A percentile compares a stretch with the other conserved stretches of the same genome.
phyloP scores from a whole-genome alignment of 495 filamentous ascomycete species.

The Chaetomidium leptoderma region DNA sequence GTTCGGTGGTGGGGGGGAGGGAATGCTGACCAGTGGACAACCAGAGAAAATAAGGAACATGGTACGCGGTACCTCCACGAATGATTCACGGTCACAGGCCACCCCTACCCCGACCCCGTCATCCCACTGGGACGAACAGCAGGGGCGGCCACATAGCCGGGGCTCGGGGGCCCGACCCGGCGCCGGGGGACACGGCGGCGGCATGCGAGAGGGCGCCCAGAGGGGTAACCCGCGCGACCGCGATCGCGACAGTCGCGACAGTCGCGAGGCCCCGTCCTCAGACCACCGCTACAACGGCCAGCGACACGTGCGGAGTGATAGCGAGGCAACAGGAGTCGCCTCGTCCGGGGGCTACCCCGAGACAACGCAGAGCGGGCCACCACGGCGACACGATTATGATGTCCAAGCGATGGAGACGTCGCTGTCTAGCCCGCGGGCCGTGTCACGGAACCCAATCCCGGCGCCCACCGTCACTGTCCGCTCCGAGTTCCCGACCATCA shows the following conservation, averaged over 20 bases:
- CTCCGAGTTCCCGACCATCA: conserved; percentile 95
- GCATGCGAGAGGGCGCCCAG: conserved; percentile 11
- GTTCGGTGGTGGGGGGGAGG: too few relatives aligned
- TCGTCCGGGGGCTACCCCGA: conserved; percentile 76
- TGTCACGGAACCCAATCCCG: conserved; percentile 85
- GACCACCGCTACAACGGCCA: conserved; percentile 59
- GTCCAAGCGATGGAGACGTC: conserved; percentile 93
- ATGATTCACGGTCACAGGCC: conserved; percentile 54
- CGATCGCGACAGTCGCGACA: conserved; percentile 48
- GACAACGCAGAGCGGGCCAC: conserved; percentile 51
- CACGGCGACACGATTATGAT: conserved; percentile 87
- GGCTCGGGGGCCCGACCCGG: conserved; percentile 42
- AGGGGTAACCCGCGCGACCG: conserved; percentile 41
- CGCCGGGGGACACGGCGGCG: conserved; percentile 29
- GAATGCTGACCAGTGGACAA: conserved; percentile 19
- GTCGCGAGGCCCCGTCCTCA: conserved; percentile 53
- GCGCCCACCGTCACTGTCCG: conserved; percentile 86
- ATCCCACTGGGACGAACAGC: conserved; percentile 51
- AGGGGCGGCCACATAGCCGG: conserved; percentile 45
- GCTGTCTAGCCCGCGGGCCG: conserved; percentile 65
- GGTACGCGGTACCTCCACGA: conserved; percentile 76
- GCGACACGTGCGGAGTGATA: conserved; percentile 69
- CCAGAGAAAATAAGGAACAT: conserved; percentile 93
- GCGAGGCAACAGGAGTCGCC: conserved; percentile 65
- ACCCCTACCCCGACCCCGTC: conserved; percentile 41